Evolutionary conservation across 1,284 basidiomycete genomes (phyloP), one percentile per base, ranked within the genome.

Genomic region (Apiotrichum brassicae): DNA sequence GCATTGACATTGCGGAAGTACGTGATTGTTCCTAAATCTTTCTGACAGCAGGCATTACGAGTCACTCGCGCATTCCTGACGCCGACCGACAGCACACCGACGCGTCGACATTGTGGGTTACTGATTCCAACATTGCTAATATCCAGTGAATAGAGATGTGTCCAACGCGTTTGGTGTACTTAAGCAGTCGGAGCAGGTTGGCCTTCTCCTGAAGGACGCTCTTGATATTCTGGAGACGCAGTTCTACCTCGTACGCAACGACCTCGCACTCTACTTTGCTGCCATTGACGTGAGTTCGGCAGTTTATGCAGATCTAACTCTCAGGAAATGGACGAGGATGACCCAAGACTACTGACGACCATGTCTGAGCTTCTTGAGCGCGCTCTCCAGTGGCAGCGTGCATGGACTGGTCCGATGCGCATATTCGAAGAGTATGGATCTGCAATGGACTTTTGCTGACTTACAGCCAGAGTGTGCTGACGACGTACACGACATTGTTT

Each of bases 381-480:
- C 12, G 42, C 69, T 23, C 59, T 62, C 1, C 33, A 56, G 1
- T 75, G 73, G 73, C 69, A 72, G 43, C 53, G 70, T 45, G 60
- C 63, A 14, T 72, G 73, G 71, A 66, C 61, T 3, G 46, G 55
- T 3, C 68, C 66, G 3, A 49, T 70, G 14, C 52, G 57, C 30
- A 47, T 57, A 1, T 62, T 71, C 24, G 59, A 66, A 33, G 61
- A 74, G 70, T 70, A 28, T 43, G 70, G n/a, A n/a, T n/a, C n/a
- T n/a, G n/a, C n/a, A n/a, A n/a, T n/a, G n/a, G n/a, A n/a, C n/a
- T n/a, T n/a, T n/a, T n/a, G n/a, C n/a, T n/a, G n/a, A n/a, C n/a
- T n/a, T n/a, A n/a, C 41, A 61, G 61, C 24, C 39, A 50, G 33
- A 58, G 60, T 39, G 39, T 61, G 34, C 53, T 66, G 48, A 46